Conservation (phyloP, 768 basidiomycete species). For the Inosperma sp. region DNA sequence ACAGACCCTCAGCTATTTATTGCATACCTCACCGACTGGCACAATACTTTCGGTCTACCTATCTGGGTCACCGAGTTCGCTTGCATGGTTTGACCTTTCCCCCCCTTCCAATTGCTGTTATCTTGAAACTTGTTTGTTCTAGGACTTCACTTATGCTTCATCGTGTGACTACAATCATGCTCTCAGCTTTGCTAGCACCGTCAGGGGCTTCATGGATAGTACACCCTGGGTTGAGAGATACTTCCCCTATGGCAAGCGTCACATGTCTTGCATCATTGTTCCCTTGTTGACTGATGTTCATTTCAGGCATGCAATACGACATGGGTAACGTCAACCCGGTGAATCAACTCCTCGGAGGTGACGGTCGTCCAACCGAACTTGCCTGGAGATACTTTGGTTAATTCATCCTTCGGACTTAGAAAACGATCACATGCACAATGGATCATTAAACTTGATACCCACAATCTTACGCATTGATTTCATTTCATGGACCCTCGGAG, state of each 20-base stretch:
- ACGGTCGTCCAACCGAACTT: constrained; percentile 48
- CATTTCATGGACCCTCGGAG: neutral
- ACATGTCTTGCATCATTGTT: neutral
- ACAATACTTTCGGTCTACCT: constrained; percentile 38
- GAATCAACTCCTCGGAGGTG: constrained; percentile 47
- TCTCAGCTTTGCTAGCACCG: constrained; percentile 43
- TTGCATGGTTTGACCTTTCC: constrained; percentile 43
- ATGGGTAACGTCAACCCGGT: constrained; percentile 51
- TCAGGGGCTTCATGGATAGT: constrained; percentile 43
- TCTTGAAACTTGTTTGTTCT: neutral
- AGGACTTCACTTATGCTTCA: constrained; percentile 54
- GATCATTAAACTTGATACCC: constrained; percentile 23
- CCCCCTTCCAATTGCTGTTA: neutral
- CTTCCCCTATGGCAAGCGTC: constrained; percentile 58
- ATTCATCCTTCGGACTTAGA: neutral
- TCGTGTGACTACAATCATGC: constrained; percentile 37
- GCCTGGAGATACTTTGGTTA: constrained; percentile 46
- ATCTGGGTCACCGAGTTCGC: constrained; percentile 73
- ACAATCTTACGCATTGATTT: constrained; percentile 4
- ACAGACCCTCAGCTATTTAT: constrained; percentile 44
- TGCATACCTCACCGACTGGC: constrained; percentile 43
- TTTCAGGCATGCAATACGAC: constrained; percentile 50
- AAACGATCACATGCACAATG: neutral
- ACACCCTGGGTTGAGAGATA: constrained; percentile 38
- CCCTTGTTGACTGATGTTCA: neutral